Percentiles rank a stretch among this genome's conserved stretches.
Conservation (phyloP, 1,284 basidiomycete species). For the Thelephora terrestris region DNA sequence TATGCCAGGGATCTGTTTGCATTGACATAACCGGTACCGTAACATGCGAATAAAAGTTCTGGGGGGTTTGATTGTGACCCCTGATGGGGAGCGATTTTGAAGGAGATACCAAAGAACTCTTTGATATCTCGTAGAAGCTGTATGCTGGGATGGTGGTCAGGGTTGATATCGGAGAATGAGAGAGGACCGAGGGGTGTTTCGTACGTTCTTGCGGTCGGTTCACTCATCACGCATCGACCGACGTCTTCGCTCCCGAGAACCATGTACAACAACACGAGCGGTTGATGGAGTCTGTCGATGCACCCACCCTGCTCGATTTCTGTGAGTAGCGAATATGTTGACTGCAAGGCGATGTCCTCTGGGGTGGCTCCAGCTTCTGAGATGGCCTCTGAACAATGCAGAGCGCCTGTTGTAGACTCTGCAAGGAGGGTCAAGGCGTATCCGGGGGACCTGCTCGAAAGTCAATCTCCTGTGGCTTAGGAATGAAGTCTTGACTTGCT, state of each 20-base stretch:
- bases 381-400: constrained; percentile 82
- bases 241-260: constrained; percentile 95
- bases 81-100: constrained; percentile 39
- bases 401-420: constrained; percentile 85
- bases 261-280: constrained; percentile 85
- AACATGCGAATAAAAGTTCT: constrained; percentile 67
- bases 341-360: constrained; percentile 83
- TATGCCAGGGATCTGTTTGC: constrained; percentile 63
- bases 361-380: constrained; percentile 76
- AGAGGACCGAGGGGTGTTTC: constrained; percentile 21
- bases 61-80: constrained; percentile 35
- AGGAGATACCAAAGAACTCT: constrained; percentile 64
- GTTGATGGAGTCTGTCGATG: constrained; percentile 85
- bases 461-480: not conserved
- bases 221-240: constrained; percentile 77
- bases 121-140: constrained; percentile 85
- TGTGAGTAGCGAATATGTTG: constrained; percentile 67
- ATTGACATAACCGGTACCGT: constrained; percentile 71
- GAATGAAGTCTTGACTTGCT: constrained; percentile 40
- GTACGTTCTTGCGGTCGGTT: constrained; percentile 74
- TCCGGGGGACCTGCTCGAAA: constrained; percentile 72
- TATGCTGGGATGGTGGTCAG: constrained; percentile 40
- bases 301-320: constrained; percentile 84
- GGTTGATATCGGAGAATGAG: not conserved
- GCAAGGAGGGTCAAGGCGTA: constrained; percentile 89